A percentile compares a stretch with the other conserved stretches of the same genome.
phyloP scores from a whole-genome alignment of 78 protist genomes.

The Speleostelium caveatum region DNA sequence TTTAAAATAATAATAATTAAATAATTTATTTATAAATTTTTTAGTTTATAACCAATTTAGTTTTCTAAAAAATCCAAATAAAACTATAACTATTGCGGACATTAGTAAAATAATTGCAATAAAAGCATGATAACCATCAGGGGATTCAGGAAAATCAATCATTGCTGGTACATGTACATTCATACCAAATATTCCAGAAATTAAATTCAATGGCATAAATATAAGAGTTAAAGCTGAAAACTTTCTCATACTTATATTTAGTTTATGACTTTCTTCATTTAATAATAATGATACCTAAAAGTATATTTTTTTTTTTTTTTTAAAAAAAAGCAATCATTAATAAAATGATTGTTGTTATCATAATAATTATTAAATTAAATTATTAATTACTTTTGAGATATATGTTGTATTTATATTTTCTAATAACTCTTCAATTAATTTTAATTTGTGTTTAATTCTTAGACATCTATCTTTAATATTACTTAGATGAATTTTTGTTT shows the following conservation, averaged over 20 bases:
- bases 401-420: conserved; percentile 15
- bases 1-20: too few relatives aligned
- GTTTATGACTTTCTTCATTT: conserved; percentile 57
- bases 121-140: neutral
- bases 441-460: conserved; percentile 51
- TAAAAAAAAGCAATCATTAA: too few relatives aligned
- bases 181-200: conserved; percentile 61
- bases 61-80: conserved; percentile 6
- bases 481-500: conserved; percentile 13
- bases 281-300: conserved; percentile 20
- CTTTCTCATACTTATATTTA: conserved; percentile 27
- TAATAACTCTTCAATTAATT: conserved; percentile 51
- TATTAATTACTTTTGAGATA: conserved; percentile 44
- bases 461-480: conserved; percentile 31
- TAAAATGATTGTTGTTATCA: too few relatives aligned
- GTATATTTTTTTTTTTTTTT: too few relatives aligned
- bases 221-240: conserved; percentile 30
- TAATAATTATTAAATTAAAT: too few relatives aligned
- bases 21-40: neutral
- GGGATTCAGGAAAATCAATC: neutral
- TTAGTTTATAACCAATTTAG: conserved; percentile 26
- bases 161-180: conserved; percentile 19
- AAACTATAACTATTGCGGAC: neutral
- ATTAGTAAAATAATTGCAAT: neutral
- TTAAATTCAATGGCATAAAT: conserved; percentile 52